A percentile compares a stretch with the other conserved stretches of the same genome.
These are phyloP conservation scores for Cyberlindnera misumaiensis DNA, from an alignment of 805 yeast species.

Conservation along the genomic window DNA sequence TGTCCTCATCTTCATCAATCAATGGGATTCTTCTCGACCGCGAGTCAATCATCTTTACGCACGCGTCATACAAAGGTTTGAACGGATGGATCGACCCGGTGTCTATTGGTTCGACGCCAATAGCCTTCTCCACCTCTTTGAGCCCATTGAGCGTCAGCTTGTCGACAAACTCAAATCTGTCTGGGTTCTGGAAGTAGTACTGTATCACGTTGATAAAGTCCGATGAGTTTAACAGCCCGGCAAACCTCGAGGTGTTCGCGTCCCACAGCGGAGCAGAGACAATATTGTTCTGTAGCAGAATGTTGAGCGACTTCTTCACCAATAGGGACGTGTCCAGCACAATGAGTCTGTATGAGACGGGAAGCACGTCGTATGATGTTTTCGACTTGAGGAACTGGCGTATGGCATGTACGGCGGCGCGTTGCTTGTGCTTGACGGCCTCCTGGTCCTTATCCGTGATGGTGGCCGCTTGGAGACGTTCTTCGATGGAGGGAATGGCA, in stretches of 20 bases:
- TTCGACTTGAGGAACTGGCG: conserved; percentile 79
- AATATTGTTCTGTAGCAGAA: conserved; percentile 84
- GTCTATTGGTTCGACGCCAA: conserved; percentile 82
- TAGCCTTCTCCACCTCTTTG: conserved; percentile 77
- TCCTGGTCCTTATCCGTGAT: conserved; percentile 8
- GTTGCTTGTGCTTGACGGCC: conserved; percentile 33
- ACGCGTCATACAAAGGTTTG: conserved; percentile 83
- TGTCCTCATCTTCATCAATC: conserved; percentile 89
- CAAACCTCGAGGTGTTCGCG: conserved; percentile 79
- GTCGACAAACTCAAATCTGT: conserved; percentile 82
- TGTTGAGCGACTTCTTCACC: conserved; percentile 86
- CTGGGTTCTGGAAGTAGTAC: conserved; percentile 85
- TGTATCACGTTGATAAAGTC: conserved; percentile 95
- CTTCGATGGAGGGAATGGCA: conserved; percentile 18
- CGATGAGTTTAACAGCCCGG: conserved; percentile 85
- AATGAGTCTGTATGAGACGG: conserved; percentile 87
- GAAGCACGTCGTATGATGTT: conserved; percentile 93
- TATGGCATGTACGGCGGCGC: conserved; percentile 73
- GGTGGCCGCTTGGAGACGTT: conserved; percentile 20
- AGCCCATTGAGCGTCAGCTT: conserved; percentile 78
- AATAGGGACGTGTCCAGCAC: conserved; percentile 88
- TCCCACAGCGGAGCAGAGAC: conserved; percentile 98
- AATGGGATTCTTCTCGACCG: conserved; percentile 91
- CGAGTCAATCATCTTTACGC: conserved; percentile 82
- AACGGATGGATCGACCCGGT: conserved; percentile 87